Percentiles rank a stretch among this genome's conserved stretches.
These are phyloP conservation scores for Rhytidiadelphus loreus DNA, from an alignment of 225 moss, liverwort and hornwort species.

Conservation along the genomic window DNA sequence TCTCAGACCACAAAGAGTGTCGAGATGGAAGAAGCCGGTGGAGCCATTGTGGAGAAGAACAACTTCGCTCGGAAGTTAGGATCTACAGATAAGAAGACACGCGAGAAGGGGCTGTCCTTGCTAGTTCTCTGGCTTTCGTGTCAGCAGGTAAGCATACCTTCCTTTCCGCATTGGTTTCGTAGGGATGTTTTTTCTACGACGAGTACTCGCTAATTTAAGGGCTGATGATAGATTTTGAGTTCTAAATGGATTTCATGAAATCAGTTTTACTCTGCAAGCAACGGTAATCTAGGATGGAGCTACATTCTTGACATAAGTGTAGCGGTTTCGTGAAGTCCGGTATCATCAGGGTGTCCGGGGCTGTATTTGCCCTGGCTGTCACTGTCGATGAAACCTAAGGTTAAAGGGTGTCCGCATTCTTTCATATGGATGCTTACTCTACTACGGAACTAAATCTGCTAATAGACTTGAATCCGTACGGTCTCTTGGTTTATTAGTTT, in stretches of 20 bases:
- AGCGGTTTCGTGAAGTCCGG: background rate
- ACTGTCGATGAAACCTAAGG: background rate
- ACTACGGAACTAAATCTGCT: background rate
- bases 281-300: background rate
- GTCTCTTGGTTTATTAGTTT: background rate
- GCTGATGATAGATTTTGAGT: background rate
- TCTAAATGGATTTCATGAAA: background rate
- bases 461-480: background rate
- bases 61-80: conserved; percentile 58
- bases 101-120: conserved; percentile 48
- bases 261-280: background rate
- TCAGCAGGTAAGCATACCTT: conserved; percentile 29
- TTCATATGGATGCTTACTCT: background rate
- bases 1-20: background rate
- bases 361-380: background rate
- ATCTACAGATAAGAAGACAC: conserved; percentile 54
- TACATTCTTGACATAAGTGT: background rate
- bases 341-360: background rate
- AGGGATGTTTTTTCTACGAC: background rate
- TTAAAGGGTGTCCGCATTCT: background rate
- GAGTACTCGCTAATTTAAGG: background rate
- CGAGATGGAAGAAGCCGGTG: conserved; percentile 42
- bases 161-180: background rate
- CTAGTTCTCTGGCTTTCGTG: conserved; percentile 57
- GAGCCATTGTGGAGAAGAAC: conserved; percentile 33